Evolutionary conservation across 768 basidiomycete species (phyloP), one percentile per base, ranked within the genome.

Genomic region (Tricholoma saponaceum): DNA sequence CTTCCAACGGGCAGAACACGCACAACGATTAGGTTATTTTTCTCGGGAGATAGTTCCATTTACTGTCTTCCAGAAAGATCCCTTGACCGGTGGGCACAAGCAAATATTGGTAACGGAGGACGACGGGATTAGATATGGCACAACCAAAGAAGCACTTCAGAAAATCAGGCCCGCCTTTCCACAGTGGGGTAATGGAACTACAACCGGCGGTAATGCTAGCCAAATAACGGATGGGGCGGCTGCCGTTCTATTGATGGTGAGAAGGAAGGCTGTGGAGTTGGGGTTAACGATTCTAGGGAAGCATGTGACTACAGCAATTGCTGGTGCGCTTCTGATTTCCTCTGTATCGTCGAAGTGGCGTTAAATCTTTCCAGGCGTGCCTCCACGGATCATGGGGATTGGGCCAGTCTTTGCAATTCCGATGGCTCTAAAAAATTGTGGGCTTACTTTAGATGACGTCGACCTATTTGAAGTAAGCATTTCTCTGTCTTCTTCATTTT

Each of bases 391-490:
- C 44, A 95, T 95, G 92, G 91, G 91, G 51, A 79, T 95, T 66
- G 95, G 92, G 0, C 95, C 95, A 2, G 78, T 81, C 0, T 83
- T 81, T 64, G 95, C 95, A 10, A 95, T 98, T 64, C 92, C 89
- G 18, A 83, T 80, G 71, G 90, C 81, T 12, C 76, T 96, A 39
- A 77, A 84, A 63, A 78, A 81, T 52, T 77, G 80, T 22, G 92
- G 92, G 5, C 73, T 95, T 41, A 79, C 74, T 39, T 71, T 82
- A 52, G 73, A 79, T 8, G 90, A 93, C 49, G 85, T 94, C 22
- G 92, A 92, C 68, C 66, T 94, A 33, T 93, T 83, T 63, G 92
- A 94, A 80, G 90, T 85, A 59, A 54, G 72, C 13, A 50, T 20
- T 39, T 41, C 13, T 10, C 41, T 8, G 53, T 49, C n/a, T 35